phyloP scores from a whole-genome alignment of 257 asterid species.

The Leonotis leonurus region DNA sequence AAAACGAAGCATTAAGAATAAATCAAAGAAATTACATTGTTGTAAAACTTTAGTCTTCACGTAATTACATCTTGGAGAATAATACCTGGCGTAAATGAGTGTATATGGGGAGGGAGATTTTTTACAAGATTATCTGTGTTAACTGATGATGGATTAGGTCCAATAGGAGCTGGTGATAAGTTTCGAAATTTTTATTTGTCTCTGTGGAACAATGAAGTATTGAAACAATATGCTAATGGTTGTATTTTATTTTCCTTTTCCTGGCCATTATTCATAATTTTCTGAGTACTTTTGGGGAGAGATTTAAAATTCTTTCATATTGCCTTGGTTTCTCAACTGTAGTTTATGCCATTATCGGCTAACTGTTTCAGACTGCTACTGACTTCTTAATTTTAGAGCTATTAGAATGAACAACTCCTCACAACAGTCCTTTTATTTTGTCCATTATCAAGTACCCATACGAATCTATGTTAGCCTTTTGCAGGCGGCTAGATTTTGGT shows the following conservation, averaged over 20 bases:
- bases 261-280: not conserved
- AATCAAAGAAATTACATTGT: constrained; percentile 21
- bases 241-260: not conserved
- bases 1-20: constrained; percentile 36
- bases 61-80: constrained; percentile 2
- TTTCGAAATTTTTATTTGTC: too few species aligned
- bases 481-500: too few species aligned
- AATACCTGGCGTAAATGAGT: constrained; percentile 12
- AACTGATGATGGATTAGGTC: too few species aligned
- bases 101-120: not conserved
- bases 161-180: too few species aligned
- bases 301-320: not conserved
- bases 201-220: not conserved
- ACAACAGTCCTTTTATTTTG: not conserved
- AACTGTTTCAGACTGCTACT: not conserved
- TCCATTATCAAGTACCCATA: not conserved
- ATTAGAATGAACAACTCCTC: not conserved
- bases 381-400: not conserved
- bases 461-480: not conserved
- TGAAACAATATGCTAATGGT: not conserved
- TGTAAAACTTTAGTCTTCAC: constrained; percentile 12
- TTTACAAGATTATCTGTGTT: too few species aligned
- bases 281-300: not conserved
- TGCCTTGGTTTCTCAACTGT: not conserved
- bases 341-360: not conserved